Evolutionary conservation across 768 basidiomycete species (phyloP), one percentile per base, ranked within the genome.

Genomic region (Termitomyces sp.): DNA sequence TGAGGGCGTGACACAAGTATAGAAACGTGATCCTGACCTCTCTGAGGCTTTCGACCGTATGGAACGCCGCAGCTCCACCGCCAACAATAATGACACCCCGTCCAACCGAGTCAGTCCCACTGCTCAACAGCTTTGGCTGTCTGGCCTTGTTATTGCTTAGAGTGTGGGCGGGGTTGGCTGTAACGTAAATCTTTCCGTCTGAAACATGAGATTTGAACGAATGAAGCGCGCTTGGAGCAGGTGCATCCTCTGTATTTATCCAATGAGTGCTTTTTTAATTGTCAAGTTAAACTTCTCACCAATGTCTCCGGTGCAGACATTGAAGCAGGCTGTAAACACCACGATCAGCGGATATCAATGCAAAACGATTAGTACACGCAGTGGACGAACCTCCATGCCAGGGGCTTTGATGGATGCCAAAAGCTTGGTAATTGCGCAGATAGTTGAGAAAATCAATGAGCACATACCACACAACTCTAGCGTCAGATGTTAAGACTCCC

Each of bases 11-110:
- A 47, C 23, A 44, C 53, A 41, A 42, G 53, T 29, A 17, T 5
- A 19, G 23, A 35, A 41, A 48, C 35, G 29, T 19, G n/a, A 37
- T 7, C 58, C 68, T 45, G 53, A 89, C 90, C 83, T 92, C 89
- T 61, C 92, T 76, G 65, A 96, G 72, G 68, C 90, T 89, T 69
- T 94, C 90, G 44, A 93, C 77, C 5, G 85, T 80, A 56, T 89
- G 81, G 66, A 90, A 85, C 10, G 86, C 82, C 32, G 86, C 92
- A 25, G 89, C 82, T 9, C 94, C 94, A 35, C 94, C 94, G 38
- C 94, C 94, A 19, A 95, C 79, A 53, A 95, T 89, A 40, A 95
- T 84, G 21, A 93, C 84, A 21, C 88, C 88, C 44, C 80, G 79
- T 19, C 82, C 82, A 29, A 72, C 69, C n/a, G 73, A 71, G 48